A percentile compares a stretch with the other conserved stretches of the same genome.
These are phyloP conservation scores for Trichosporon faecale DNA, from an alignment of 1,284 basidiomycete species.

Conservation along the genomic window DNA sequence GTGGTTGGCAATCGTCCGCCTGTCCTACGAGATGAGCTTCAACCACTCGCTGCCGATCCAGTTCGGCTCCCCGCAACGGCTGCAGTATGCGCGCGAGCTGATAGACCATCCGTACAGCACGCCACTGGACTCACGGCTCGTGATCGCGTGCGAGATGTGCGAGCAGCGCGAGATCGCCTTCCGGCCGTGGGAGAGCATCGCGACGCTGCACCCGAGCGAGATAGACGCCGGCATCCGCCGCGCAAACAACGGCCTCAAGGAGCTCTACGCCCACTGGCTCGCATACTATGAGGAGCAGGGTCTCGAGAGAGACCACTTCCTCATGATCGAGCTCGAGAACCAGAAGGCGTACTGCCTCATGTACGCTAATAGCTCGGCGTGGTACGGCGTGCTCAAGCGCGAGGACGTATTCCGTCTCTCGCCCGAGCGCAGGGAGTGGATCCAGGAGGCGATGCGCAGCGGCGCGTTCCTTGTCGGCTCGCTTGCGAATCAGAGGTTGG, in stretches of 20 bases:
- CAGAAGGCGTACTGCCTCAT: conserved; percentile 22
- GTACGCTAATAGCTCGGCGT: conserved; percentile 21
- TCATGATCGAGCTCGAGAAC: conserved; percentile 29
- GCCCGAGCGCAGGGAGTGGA: conserved; percentile 18
- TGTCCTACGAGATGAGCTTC: conserved; percentile 31
- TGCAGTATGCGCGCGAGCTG: conserved; percentile 27
- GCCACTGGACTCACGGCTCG: conserved; percentile 31
- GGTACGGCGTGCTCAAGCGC: conserved; percentile 20
- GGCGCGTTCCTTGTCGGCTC: conserved; percentile 19
- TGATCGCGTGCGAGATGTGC: conserved; percentile 32
- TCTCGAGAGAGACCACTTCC: conserved; percentile 24
- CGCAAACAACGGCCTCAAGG: conserved; percentile 24
- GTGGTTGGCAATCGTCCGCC: conserved; percentile 27
- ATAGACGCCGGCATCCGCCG: conserved; percentile 26
- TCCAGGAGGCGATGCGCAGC: conserved; percentile 15
- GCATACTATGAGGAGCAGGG: conserved; percentile 25
- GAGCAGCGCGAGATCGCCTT: conserved; percentile 19
- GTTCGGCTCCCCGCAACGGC: conserved; percentile 21
- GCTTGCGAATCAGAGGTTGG: conserved; percentile 18
- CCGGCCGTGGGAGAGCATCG: conserved; percentile 19
- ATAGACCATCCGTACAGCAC: conserved; percentile 32
- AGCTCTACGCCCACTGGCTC: conserved; percentile 28
- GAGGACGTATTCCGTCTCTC: conserved; percentile 20
- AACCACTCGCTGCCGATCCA: conserved; percentile 33
- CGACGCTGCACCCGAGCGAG: conserved; percentile 14